These are phyloP conservation scores for Aureobasidium sp. DNA, from an alignment of 2,329 filamentous ascomycete species.

Conservation along the genomic window DNA sequence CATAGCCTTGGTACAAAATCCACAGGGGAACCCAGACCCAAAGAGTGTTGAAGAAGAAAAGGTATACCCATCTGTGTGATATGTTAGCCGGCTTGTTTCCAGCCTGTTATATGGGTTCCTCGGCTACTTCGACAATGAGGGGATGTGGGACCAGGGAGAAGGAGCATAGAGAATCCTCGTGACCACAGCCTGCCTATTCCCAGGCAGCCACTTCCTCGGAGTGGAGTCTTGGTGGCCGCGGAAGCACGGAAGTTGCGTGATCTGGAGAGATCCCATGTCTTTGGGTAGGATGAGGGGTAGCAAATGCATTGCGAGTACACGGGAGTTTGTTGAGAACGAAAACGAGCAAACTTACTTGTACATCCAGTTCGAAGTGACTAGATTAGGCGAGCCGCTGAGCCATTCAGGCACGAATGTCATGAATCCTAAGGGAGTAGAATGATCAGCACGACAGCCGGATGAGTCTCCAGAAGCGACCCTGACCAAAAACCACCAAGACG, in stretches of 20 bases:
- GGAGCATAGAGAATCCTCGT: not conserved
- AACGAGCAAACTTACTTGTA: constrained; percentile 38
- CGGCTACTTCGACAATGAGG: not conserved
- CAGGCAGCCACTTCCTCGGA: not conserved
- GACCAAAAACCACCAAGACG: not conserved
- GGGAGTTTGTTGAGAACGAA: not conserved
- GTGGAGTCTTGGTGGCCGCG: not conserved
- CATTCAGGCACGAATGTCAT: constrained; percentile 61
- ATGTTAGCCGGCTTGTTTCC: not conserved
- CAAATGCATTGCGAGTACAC: not conserved
- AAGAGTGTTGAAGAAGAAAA: constrained; percentile 55
- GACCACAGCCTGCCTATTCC: not conserved
- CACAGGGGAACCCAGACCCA: constrained; percentile 53
- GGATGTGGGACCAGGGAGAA: not conserved
- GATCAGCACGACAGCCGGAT: not conserved
- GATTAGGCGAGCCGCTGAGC: constrained; percentile 48
- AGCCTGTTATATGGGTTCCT: not conserved
- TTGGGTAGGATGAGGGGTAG: not conserved
- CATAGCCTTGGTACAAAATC: constrained; percentile 45
- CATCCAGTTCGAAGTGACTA: constrained; percentile 52
- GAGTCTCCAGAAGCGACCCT: not conserved
- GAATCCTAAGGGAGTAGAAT: constrained; percentile 32
- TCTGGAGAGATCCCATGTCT: not conserved
- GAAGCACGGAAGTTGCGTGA: not conserved
- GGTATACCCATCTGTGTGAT: constrained; percentile 46